Evolutionary conservation across 192 early-diverging fungal genomes (phyloP).

Genomic region (Cetraspora pellucida): DNA sequence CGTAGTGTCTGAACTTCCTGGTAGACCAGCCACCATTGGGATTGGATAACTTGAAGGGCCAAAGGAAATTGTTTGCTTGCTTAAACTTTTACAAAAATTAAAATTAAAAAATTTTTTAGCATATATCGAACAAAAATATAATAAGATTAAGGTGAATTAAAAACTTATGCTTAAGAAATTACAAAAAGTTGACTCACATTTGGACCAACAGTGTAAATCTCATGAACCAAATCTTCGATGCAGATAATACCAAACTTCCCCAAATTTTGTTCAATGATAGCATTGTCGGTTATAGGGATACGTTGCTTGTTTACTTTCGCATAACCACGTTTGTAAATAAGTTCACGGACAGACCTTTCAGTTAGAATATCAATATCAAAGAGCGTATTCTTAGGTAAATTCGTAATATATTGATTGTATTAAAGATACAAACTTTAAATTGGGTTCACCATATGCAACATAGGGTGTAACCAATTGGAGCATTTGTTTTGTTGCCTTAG

Average conservation of each 20-base stretch:
- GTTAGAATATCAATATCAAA: not conserved
- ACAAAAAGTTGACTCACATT: conserved; percentile 47
- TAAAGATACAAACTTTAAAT: conserved; percentile 73
- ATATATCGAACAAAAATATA: not conserved
- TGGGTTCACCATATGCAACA: conserved; percentile 93
- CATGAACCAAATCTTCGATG: conserved; percentile 97
- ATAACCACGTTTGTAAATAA: conserved; percentile 99
- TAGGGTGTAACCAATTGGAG: conserved; percentile 96
- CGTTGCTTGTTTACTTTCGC: conserved; percentile 98
- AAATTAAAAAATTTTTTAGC: not conserved
- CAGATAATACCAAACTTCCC: conserved; percentile 97
- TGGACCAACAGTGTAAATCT: conserved; percentile 97
- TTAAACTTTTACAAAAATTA: conserved; percentile 66
- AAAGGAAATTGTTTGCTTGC: conserved; percentile 97
- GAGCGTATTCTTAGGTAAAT: not conserved
- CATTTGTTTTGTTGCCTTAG: conserved; percentile 97
- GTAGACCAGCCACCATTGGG: conserved; percentile 92
- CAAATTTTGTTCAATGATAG: conserved; percentile 88
- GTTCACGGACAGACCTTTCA: conserved; percentile 79
- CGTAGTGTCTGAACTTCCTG: conserved; percentile 95
- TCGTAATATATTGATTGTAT: too few species aligned
- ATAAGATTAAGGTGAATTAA: not conserved
- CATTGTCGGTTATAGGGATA: conserved; percentile 95
- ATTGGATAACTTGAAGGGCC: conserved; percentile 99
- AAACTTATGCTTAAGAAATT: not conserved